Base-by-base conservation (phyloP, 129 eudicot genomes). In the Scalesia atractyloides region DNA sequence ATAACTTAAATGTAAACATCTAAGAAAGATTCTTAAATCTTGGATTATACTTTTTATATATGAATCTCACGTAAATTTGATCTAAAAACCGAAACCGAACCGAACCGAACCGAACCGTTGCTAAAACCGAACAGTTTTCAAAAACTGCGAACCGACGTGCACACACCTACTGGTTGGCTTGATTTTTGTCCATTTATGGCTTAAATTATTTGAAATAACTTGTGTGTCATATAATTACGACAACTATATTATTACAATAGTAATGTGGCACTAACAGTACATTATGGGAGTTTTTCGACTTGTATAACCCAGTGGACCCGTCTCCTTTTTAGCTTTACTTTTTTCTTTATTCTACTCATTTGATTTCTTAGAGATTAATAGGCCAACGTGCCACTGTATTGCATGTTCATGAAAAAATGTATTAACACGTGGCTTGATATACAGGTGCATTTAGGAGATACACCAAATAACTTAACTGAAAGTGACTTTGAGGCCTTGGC, bases 401-500 rank as follows among this genome's bases (percentile, higher is more conserved):
- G 68, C 59, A 26, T 26, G 67, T 30, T 46, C 46, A 26, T 44
- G 50, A 60, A 60, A 56, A 34, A 17, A 37, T 54, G 9, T 10
- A 14, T 37, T 37, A 47, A 57, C 15, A 37, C 36, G 68, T 79
- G 52, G 66, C 44, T 65, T 81, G 51, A 18, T 68, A 50, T 82
- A 60, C 82, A 95, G 99, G 99, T 95, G 74, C 99, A 95, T 83
- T 73, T 95, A 67, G 99, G 99, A 54, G 99, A 95, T 74, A 95
- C 99, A 26, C 99, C 99, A 19, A 84, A 95, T 81, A 91, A 82
- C 67, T 86, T 95, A 86, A 88, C 88, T 64, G 99, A 95, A 79
- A 82, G 95, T 33, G 99, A 95, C 65, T 95, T 84, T 74, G 99
- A 95, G 76, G 37, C 36, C 58, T 78, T 91, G 80, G 99, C 81